Conservation (phyloP, 208 protist species). For the Naegleria lovaniensis region DNA sequence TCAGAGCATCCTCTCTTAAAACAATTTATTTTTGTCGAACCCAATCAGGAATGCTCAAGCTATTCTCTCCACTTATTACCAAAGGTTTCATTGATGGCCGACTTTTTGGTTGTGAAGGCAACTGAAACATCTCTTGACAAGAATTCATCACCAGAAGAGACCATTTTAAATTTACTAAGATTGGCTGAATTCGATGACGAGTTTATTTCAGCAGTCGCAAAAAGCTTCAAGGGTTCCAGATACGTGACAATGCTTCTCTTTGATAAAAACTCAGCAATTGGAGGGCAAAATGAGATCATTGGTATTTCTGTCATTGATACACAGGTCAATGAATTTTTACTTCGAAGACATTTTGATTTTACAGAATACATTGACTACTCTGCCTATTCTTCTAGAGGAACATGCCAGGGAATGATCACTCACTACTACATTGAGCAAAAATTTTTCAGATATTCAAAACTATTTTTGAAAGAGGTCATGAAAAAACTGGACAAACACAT, state of each 20-base stretch:
- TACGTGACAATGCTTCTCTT: background rate
- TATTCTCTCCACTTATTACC: background rate
- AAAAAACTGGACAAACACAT: background rate
- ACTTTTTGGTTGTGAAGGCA: background rate
- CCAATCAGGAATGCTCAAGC: background rate
- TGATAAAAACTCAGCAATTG: background rate
- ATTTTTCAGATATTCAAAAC: background rate
- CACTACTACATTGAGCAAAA: background rate
- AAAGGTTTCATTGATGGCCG: background rate
- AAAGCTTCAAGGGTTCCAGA: background rate
- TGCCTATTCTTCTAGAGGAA: background rate
- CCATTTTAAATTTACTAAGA: background rate
- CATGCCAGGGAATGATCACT: background rate
- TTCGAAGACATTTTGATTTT: background rate
- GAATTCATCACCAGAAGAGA: background rate
- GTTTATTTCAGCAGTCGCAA: background rate
- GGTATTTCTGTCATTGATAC: background rate
- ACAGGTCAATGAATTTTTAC: background rate
- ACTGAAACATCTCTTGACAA: background rate
- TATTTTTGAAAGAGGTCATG: constrained; percentile 1
- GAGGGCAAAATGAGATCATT: background rate
- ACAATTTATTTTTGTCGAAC: background rate
- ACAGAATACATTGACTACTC: background rate
- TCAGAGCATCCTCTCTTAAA: background rate
- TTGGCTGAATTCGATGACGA: background rate